Evolutionary conservation across 768 basidiomycete species (phyloP), one percentile per base, ranked within the genome.

Genomic region (Multifurca ochricompacta): DNA sequence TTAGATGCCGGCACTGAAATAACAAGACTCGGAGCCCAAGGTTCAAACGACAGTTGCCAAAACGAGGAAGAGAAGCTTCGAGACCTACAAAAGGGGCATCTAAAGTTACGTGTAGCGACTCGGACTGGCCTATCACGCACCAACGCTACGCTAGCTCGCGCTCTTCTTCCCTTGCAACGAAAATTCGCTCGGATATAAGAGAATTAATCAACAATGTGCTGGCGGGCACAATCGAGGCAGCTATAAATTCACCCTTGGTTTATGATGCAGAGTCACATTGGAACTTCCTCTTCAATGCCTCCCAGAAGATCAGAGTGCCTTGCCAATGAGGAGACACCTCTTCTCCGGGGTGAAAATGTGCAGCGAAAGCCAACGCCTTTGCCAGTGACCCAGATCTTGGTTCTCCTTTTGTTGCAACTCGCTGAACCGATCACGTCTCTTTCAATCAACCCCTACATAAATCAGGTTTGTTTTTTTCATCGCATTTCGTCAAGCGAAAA

Each of bases 381-480:
- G 16, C 56, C 56, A 11, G 13, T 34, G 7, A 36, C 51, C 27
- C 56, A 57, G 34, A 23, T 57, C 4, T 52, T 35, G 1, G 3
- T 57, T 32, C 45, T 57, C 9, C 39, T 42, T 44, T 30, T 57
- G 39, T 34, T 52, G 32, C 39, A 34, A 14, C 50, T 57, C 8
- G 25, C 50, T 13, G 56, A 57, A 13, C 50, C 45, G 10, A 48
- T 57, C 27, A 41, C 45, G 1, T 47, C 39, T 8, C 39, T 41
- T 48, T 57, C 56, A 35, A 79, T 79, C 32, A 75, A 73, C 48
- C 78, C 77, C 0, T 79, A 78, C 64, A 73, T 79, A 19, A 76
- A 76, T 58, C 73, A 79, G 65, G 76, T 73, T 30, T 25, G 65
- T 2, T 44, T 6, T 16, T 25, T 6, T 28, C 13, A 2, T 31